Evolutionary conservation across 257 asterid species (phyloP).

Genomic region (Verbascum thapsus): DNA sequence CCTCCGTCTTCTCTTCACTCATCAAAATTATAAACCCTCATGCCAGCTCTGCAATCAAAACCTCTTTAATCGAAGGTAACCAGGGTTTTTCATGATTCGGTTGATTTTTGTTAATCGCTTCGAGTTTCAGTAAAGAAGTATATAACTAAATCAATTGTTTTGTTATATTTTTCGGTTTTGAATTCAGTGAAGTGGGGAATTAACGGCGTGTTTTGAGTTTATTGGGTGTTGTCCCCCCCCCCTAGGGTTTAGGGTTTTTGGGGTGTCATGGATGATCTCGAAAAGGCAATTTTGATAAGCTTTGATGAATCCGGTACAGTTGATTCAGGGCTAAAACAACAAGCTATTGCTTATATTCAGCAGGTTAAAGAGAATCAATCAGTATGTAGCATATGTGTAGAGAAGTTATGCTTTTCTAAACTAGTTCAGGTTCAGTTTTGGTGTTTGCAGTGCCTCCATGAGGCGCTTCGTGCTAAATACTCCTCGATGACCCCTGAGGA

Average conservation of each 20-base stretch:
- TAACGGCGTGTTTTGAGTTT: no score
- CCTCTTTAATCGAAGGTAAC: constrained; percentile 31
- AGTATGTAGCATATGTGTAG: constrained; percentile 73
- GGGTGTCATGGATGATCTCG: constrained; percentile 83
- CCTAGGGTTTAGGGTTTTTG: constrained; percentile 56
- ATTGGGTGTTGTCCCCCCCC: no score
- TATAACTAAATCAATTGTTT: constrained; percentile 5
- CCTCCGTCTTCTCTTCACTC: constrained; percentile 30
- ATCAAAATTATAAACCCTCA: no score
- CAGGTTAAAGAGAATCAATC: constrained; percentile 71
- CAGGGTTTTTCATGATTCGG: constrained; percentile 32
- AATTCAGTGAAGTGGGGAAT: no score
- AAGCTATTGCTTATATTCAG: constrained; percentile 69
- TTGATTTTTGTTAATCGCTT: neutral
- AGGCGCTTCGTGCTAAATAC: constrained; percentile 63
- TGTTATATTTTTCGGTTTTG: no score
- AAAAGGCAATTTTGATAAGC: constrained; percentile 82
- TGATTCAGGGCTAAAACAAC: constrained; percentile 62
- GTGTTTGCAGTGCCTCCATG: constrained; percentile 90
- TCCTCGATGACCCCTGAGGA: constrained; percentile 68
- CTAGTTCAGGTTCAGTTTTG: constrained; percentile 87
- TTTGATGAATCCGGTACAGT: constrained; percentile 82
- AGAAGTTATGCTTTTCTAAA: constrained; percentile 60
- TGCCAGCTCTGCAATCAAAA: no score
- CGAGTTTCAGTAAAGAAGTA: constrained; percentile 19